A percentile compares a stretch with the other conserved stretches of the same genome.
phyloP scores from a whole-genome alignment of 1,284 basidiomycete genomes.

The Cutaneotrichosporon sp. region DNA sequence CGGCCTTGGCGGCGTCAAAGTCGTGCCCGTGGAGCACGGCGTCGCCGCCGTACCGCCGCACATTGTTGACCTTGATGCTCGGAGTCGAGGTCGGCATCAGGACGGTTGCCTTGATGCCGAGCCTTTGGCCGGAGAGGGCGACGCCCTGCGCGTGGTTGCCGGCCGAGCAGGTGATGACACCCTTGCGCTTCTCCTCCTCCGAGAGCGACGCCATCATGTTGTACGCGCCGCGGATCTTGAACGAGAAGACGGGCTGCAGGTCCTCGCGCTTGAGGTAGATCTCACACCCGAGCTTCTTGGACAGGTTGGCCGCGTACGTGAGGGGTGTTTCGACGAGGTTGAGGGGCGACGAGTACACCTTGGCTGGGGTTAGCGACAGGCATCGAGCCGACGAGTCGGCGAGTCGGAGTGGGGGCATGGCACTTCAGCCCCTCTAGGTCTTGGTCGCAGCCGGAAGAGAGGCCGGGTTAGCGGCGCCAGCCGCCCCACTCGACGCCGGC shows the following conservation, averaged over 20 bases:
- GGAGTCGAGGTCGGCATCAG: conserved; percentile 98
- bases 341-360: conserved; percentile 74
- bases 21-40: conserved; percentile 89
- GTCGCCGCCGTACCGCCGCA: conserved; percentile 88
- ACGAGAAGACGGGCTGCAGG: conserved; percentile 96
- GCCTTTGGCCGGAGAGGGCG: conserved; percentile 82
- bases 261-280: conserved; percentile 98
- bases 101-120: conserved; percentile 92
- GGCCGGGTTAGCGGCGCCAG: no score
- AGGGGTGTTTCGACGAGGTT: conserved; percentile 91
- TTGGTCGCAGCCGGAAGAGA: no score
- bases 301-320: conserved; percentile 81
- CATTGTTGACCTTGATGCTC: conserved; percentile 93
- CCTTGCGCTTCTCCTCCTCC: conserved; percentile 92
- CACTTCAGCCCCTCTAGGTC: no score
- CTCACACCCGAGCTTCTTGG: conserved; percentile 78
- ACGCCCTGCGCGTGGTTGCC: conserved; percentile 99
- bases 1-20: conserved; percentile 95
- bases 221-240: conserved; percentile 98
- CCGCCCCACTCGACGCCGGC: no score
- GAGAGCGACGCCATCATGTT: conserved; percentile 95
- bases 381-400: neutral
- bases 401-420: neutral
- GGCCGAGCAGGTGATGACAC: conserved; percentile 96
- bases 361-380: conserved; percentile 58